Evolutionary conservation across 208 protist genomes (phyloP).

Genomic region (Angomonas ambiguus): DNA sequence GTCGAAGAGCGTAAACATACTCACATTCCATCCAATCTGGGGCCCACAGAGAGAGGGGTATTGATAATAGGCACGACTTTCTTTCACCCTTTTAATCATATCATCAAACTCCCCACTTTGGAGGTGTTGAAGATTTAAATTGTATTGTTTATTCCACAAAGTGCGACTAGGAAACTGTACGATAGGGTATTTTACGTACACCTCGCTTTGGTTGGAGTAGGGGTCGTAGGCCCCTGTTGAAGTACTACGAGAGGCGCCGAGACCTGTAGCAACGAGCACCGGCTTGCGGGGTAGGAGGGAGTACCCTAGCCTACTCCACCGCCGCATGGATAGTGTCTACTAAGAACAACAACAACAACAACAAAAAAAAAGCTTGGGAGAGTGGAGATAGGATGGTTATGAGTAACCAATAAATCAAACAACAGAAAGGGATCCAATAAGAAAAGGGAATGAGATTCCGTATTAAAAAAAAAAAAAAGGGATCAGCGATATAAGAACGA

Average conservation of each 20-base stretch:
- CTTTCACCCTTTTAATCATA: conserved; percentile 60
- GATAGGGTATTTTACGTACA: conserved; percentile 59
- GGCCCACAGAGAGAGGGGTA: conserved; percentile 84
- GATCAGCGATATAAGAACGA: conserved; percentile 13
- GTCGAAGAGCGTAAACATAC: conserved; percentile 85
- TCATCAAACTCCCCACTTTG: conserved; percentile 43
- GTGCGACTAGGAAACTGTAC: conserved; percentile 81
- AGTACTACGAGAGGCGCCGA: background rate
- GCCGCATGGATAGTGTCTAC: too few relatives aligned
- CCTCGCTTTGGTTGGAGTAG: conserved; percentile 18
- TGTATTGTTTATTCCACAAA: conserved; percentile 67
- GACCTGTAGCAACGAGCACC: background rate
- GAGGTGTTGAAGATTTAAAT: conserved; percentile 34
- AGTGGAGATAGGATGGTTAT: too few relatives aligned
- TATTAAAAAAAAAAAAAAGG: conserved; percentile 19
- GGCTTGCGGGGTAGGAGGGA: too few relatives aligned
- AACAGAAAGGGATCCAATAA: background rate
- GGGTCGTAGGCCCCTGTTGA: conserved; percentile 3
- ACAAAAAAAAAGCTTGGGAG: background rate
- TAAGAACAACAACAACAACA: too few relatives aligned
- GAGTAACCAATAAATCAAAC: background rate
- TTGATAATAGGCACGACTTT: conserved; percentile 77
- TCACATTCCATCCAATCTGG: conserved; percentile 89
- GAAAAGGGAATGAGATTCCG: conserved; percentile 14
- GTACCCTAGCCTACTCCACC: too few relatives aligned